Evolutionary conservation across 768 basidiomycete genomes (phyloP), one percentile per base, ranked within the genome.

Genomic region (Russula sp.): DNA sequence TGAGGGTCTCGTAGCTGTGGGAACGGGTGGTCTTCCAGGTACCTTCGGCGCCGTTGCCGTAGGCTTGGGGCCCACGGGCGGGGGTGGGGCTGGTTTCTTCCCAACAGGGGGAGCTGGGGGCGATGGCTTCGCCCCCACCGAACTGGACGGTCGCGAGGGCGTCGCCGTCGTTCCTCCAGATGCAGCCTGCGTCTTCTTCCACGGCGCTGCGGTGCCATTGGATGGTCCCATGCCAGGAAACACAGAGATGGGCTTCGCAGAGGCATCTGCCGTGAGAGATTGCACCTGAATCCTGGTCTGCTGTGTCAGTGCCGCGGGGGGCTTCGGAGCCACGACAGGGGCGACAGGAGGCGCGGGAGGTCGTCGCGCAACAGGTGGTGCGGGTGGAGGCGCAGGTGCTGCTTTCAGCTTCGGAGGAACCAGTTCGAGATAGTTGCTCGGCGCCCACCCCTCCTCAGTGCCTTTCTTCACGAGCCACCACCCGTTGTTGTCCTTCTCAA

Each of bases 381-480:
- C 25, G 2, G 57, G 73, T 2, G 90, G 85, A 0, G 87, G 88
- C 0, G 87, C 86, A 0, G 90, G 88, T 0, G 89, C 76, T 1
- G 86, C 79, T 46, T 83, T 83, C 2, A 84, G 80, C 66, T 81
- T 84, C 22, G 82, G 82, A 18, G 86, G 85, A 5, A 87, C 82
- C 38, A 88, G 79, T 71, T 97, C 94, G 7, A 96, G 84, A 70
- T 94, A 97, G 72, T 93, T 94, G 66, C 87, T 86, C 2, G 97
- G 97, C 20, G 95, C 93, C 94, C 95, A 99, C 14, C 93, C 97
- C 71, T 98, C 93, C 18, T 76, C 74, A 2, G 81, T 82, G 56
- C 79, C 81, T 73, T 88, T 93, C 79, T 87, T 90, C 59, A 98
- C 88, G 36, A 97, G 79, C 96, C 97, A 98, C 97, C 97, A 99